Base-by-base conservation (phyloP, 257 asterid genomes). In the Ballota nigra region DNA sequence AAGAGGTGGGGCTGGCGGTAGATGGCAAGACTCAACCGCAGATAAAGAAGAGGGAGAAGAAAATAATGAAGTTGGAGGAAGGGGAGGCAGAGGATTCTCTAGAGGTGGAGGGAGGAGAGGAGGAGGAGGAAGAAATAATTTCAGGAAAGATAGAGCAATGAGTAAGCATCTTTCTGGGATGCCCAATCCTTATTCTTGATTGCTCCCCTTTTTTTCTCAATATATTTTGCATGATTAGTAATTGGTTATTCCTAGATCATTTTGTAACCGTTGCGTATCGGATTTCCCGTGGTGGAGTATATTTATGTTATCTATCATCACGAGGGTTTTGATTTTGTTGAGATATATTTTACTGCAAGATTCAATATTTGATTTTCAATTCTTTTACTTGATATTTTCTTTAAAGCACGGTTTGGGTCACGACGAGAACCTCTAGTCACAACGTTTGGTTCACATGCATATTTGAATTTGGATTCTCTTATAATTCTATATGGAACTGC, bases 121-220 rank as follows among this genome's bases (percentile, higher is more conserved):
- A 3, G 83, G 88, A 61, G 85, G 87, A 63, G 92, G 91, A 66
- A 80, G 91, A 63, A 85, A 77, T 73, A 59, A 84, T 38, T 74
- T 80, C 61, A 84, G 87, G 77, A 89, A 77, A 73, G 92, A 89
- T 56, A 83, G 87, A 58, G 94, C 97, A 16, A 74, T 86, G 89
- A 87, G 86, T 80, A 91, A 93, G 81, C 97, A 87, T 53, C 64
- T 91, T 3, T 58, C 89, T 12, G 96, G 98, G 31, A 12, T 93
- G 73, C 88, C 91, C 6, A 78, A 81, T 69, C 84, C 80, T 74
- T 85, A 67, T 47, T n/a, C 20, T 47, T 75, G 62, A 66, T 70
- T 24, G 31, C 8, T 15, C 41, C 41, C 16, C 52, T 11, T 36
- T 38, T 4, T 52, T 56, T 6, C 2, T 19, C 12, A 1, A 38